A percentile compares a stretch with the other conserved stretches of the same genome.
Conservation (phyloP, 176 grass and related monocot genomes). For the Neostapfia colusana region DNA sequence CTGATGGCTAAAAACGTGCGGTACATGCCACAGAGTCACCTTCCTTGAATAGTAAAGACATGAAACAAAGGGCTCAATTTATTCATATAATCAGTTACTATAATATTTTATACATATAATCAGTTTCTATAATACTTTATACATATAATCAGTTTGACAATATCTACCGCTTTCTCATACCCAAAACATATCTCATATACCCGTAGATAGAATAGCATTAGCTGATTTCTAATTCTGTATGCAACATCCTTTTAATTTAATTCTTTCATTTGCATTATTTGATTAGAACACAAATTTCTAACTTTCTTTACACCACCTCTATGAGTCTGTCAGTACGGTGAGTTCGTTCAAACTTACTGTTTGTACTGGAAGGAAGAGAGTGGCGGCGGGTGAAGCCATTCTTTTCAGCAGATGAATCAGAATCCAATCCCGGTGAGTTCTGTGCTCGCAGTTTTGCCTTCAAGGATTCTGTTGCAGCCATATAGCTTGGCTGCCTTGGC, state of each 20-base stretch:
- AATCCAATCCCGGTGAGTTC: slow-evolving; percentile 57
- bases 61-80: background rate
- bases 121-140: background rate
- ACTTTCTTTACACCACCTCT: slow-evolving; percentile 44
- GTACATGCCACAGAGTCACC: no score
- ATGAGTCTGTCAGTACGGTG: slow-evolving; percentile 29
- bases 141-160: background rate
- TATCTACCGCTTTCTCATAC: background rate
- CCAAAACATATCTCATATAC: background rate
- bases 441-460: slow-evolving; percentile 82
- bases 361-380: slow-evolving; percentile 72
- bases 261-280: slow-evolving; percentile 43
- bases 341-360: slow-evolving; percentile 66
- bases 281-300: slow-evolving; percentile 43
- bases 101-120: no score
- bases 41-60: no score
- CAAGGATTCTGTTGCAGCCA: slow-evolving; percentile 73
- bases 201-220: background rate
- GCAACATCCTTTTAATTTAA: background rate
- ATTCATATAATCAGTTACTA: background rate
- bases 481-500: slow-evolving; percentile 82
- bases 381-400: slow-evolving; percentile 58
- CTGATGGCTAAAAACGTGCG: background rate
- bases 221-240: background rate
- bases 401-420: slow-evolving; percentile 62